Conservation (phyloP, 306 rosid species). For the Prunus dulcis region DNA sequence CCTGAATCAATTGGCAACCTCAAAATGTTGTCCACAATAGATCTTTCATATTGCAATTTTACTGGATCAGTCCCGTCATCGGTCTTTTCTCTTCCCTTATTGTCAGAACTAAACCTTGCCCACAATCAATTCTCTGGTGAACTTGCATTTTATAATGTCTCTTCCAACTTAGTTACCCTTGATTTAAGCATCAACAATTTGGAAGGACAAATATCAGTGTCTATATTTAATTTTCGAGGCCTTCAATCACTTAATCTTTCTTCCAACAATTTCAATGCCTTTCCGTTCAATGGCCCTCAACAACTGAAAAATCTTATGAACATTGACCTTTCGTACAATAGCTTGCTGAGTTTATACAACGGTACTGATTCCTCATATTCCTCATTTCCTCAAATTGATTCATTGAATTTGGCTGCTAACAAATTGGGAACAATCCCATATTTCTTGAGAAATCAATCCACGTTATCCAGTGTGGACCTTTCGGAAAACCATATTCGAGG, state of each 20-base stretch:
- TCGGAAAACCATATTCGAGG: no score
- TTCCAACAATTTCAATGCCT: background rate
- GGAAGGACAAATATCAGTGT: constrained; percentile 30
- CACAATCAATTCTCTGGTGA: constrained; percentile 5
- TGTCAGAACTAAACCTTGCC: background rate
- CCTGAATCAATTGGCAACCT: constrained; percentile 23
- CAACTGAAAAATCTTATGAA: rapidly evolving
- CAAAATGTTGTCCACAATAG: background rate
- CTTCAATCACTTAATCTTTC: background rate
- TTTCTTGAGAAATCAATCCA: background rate
- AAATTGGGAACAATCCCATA: background rate
- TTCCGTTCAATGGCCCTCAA: background rate
- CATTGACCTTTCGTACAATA: background rate
- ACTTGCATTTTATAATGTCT: background rate
- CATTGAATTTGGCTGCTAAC: background rate
- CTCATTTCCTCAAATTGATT: background rate
- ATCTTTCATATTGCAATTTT: background rate
- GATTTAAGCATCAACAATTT: constrained; percentile 40
- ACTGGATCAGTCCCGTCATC: background rate
- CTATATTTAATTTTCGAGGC: constrained; percentile 12
- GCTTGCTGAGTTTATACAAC: background rate
- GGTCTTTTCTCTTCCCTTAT: constrained; percentile 13
- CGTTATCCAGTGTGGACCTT: background rate
- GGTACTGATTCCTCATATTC: no score
- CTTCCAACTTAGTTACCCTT: constrained; percentile 20